Evolutionary conservation across 2,329 filamentous ascomycete genomes (phyloP), one percentile per base, ranked within the genome.

Genomic region (Cladosporium sp.): DNA sequence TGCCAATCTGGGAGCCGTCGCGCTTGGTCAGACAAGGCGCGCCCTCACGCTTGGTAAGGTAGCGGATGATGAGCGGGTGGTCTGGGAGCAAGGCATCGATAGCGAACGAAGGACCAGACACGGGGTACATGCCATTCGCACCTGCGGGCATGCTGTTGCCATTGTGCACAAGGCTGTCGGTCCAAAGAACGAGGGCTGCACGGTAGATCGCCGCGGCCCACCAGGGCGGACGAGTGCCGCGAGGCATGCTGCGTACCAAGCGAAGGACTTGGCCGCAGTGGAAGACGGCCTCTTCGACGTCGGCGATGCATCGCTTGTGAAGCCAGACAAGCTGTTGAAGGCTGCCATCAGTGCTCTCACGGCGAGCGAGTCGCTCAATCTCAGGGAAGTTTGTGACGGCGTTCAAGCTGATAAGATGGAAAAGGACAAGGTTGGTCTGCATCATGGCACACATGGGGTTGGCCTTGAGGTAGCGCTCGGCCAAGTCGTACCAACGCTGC

Each of bases 141-240:
- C 70, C 70, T 17, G 72, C 70, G 19, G 74, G 68, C 38, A 68
- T 68, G 17, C 71, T 65, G 59, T 67, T 65, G 56, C 84, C 80
- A 60, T 81, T 76, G 59, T 79, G 78, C 5, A 75, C 77, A 58
- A 87, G 72, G 64, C 84, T 83, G 64, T 88, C 83, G 2, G 81
- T 78, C 85, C 85, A 88, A 2, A 87, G 74, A 40, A 86, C 80
- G 58, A 88, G 74, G 3, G 80, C 80, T 1, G 81, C 86, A n/a
- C 88, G 84, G 69, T 90, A 89, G 40, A 89, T 75, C 3, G 86
- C 87, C 1, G 80, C 82, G n/a, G 84, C 76, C 87, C 87, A 90
- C 87, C 87, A 90, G 38, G 80, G 82, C 5, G 87, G 87, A 20
- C 85, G 81, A 3, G 82, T 77, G 51, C 84, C 81, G 30, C 75